These are phyloP conservation scores for Ceratocystis ficicola DNA, from an alignment of 2,329 filamentous ascomycete species.

Conservation along the genomic window DNA sequence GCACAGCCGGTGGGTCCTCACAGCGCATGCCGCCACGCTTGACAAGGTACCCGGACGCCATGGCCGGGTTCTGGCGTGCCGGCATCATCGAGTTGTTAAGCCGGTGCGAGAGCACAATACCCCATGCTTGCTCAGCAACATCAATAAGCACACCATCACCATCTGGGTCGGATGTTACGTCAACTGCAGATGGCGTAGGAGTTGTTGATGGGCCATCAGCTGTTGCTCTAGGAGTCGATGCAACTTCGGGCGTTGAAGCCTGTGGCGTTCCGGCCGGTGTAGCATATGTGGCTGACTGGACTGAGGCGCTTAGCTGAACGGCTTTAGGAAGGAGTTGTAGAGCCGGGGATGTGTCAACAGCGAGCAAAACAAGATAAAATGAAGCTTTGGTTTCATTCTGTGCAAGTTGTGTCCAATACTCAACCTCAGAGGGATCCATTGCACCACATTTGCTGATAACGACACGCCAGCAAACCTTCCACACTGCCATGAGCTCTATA, in stretches of 20 bases:
- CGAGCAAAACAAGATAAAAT: constrained; percentile 47
- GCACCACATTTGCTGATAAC: constrained; percentile 59
- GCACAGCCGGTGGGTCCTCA: constrained; percentile 47
- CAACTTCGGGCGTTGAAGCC: constrained; percentile 45
- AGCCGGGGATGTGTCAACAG: constrained; percentile 52
- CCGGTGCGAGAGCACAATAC: constrained; percentile 55
- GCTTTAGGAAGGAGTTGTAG: constrained; percentile 49
- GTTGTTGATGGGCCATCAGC: constrained; percentile 41
- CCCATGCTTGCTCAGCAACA: constrained; percentile 63
- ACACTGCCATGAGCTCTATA: constrained; percentile 55
- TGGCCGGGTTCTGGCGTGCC: constrained; percentile 43
- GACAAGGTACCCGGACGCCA: constrained; percentile 54
- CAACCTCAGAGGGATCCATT: constrained; percentile 55
- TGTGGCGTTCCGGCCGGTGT: constrained; percentile 61
- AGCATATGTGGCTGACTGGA: constrained; percentile 34
- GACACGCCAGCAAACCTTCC: constrained; percentile 64
- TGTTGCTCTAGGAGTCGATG: constrained; percentile 48
- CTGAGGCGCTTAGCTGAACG: constrained; percentile 34
- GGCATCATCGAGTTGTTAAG: constrained; percentile 47
- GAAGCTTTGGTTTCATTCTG: constrained; percentile 40
- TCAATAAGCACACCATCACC: constrained; percentile 60
- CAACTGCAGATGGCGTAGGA: constrained; percentile 27
- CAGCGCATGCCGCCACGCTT: constrained; percentile 46
- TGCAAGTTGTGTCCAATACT: constrained; percentile 44
- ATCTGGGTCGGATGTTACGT: constrained; percentile 37